phyloP scores from a whole-genome alignment of 129 eudicot genomes.

The Centaurea solstitialis region DNA sequence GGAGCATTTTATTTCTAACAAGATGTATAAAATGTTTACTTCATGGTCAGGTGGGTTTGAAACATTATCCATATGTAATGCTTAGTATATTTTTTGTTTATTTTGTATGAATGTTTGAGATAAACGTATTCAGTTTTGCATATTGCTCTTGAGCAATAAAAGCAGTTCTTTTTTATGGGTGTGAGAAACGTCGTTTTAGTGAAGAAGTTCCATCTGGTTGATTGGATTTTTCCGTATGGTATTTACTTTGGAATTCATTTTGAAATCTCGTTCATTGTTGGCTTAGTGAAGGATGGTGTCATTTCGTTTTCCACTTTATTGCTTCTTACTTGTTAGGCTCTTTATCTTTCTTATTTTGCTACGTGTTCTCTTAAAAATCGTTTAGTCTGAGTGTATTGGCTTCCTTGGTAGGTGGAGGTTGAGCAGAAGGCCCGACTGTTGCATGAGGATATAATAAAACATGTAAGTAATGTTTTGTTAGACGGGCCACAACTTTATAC shows the following conservation, averaged over 20 bases:
- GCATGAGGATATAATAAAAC: constrained; percentile 77
- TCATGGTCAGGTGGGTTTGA: too few species aligned
- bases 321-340: background rate
- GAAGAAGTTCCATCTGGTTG: background rate
- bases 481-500: background rate
- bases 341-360: background rate
- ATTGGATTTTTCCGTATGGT: background rate
- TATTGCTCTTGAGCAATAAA: too few species aligned
- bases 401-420: constrained; percentile 62
- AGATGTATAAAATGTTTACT: too few species aligned
- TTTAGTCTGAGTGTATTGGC: background rate
- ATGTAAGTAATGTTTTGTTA: constrained; percentile 51
- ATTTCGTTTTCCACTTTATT: background rate
- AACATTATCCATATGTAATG: too few species aligned
- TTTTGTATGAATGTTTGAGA: too few species aligned
- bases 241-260: too few species aligned
- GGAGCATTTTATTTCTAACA: too few species aligned
- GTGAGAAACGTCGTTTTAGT: too few species aligned
- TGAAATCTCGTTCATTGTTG: background rate
- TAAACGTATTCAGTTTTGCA: too few species aligned
- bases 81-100: too few species aligned
- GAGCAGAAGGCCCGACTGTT: constrained; percentile 59
- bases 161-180: too few species aligned
- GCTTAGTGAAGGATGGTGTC: background rate
- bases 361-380: background rate